Conservation (phyloP, 257 asterid genomes). For the Striga asiatica region DNA sequence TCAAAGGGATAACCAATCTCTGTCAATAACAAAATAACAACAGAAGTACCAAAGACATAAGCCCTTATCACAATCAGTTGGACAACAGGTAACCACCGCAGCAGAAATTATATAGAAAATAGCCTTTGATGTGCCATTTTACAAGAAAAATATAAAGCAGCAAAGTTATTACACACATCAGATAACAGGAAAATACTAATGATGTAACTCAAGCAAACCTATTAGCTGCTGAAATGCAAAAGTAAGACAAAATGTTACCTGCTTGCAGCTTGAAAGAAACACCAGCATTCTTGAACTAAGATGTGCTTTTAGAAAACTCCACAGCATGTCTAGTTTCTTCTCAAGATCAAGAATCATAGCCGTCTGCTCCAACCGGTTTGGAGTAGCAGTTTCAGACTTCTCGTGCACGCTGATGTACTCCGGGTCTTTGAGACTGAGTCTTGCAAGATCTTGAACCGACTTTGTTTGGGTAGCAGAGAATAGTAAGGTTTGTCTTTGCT, state of each 20-base stretch:
- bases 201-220: slow-evolving; percentile 1
- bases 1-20: no score
- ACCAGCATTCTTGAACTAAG: slow-evolving; percentile 75
- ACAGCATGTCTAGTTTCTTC: slow-evolving; percentile 75
- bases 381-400: slow-evolving; percentile 83
- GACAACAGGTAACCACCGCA: no score
- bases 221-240: neutral
- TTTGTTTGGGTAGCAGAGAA: slow-evolving; percentile 97
- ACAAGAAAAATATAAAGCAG: neutral
- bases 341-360: slow-evolving; percentile 77
- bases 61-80: no score
- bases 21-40: neutral
- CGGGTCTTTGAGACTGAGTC: slow-evolving; percentile 94
- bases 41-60: no score
- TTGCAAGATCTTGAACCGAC: slow-evolving; percentile 89
- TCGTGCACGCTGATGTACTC: slow-evolving; percentile 91
- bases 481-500: slow-evolving; percentile 65
- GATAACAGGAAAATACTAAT: neutral
- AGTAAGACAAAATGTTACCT: slow-evolving; percentile 35
- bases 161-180: neutral
- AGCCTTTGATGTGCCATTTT: neutral
- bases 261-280: slow-evolving; percentile 86
- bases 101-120: no score
- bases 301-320: slow-evolving; percentile 90
- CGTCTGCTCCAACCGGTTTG: slow-evolving; percentile 67